These are phyloP conservation scores for Claviceps humidiphila DNA, from an alignment of 2,329 filamentous ascomycete species.

Conservation along the genomic window DNA sequence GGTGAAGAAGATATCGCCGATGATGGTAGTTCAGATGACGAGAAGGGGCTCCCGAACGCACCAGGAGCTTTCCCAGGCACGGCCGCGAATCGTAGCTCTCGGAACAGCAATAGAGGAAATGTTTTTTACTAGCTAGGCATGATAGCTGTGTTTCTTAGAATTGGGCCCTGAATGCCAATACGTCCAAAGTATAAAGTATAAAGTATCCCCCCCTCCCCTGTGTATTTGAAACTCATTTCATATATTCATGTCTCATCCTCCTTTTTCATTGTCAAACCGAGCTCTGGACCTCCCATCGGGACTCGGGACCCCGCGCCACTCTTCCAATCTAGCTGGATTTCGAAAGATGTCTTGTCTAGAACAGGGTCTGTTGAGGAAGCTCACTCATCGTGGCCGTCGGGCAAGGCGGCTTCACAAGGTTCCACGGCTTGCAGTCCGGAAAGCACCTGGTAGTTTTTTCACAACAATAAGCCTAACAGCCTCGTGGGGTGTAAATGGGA, in stretches of 20 bases:
- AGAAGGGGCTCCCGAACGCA: conserved; percentile 16
- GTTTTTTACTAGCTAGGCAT: conserved; percentile 22
- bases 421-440: conserved; percentile 12
- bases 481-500: background rate
- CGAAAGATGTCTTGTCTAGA: background rate
- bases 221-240: background rate
- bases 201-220: background rate
- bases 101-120: conserved; percentile 19
- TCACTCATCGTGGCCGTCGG: conserved; percentile 1
- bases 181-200: background rate
- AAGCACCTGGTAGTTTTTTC: conserved; percentile 9
- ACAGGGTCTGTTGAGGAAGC: background rate
- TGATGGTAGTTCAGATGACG: conserved; percentile 26
- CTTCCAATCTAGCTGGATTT: background rate
- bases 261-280: background rate
- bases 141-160: background rate
- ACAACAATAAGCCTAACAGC: background rate
- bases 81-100: conserved; percentile 22
- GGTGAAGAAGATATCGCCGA: conserved; percentile 20
- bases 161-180: background rate
- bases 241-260: background rate
- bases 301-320: background rate
- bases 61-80: conserved; percentile 40
- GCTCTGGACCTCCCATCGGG: background rate
- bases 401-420: conserved; percentile 9